A percentile compares a stretch with the other conserved stretches of the same genome.
Conservation (phyloP, 352 stramenopile genomes). For the Heterotrichella gracilis region DNA sequence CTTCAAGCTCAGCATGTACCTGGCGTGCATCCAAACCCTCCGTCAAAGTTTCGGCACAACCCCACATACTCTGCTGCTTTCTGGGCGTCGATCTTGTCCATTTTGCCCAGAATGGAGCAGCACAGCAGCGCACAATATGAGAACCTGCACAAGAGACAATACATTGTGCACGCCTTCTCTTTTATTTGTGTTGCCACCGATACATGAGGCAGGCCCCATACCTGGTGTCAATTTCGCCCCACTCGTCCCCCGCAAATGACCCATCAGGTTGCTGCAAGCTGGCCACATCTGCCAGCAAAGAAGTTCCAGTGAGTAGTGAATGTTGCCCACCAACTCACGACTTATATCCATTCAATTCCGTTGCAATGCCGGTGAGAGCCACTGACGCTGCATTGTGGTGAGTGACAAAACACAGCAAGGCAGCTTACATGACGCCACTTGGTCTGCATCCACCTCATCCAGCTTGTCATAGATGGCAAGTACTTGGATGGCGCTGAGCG, state of each 20-base stretch:
- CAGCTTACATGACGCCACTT: slow-evolving; percentile 15
- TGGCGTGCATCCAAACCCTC: neutral
- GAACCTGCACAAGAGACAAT: too few relatives aligned
- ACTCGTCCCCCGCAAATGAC: slow-evolving; percentile 75
- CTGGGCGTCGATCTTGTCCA: slow-evolving; percentile 45
- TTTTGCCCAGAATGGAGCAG: slow-evolving; percentile 51
- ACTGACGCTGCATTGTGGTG: too few relatives aligned
- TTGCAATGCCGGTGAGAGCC: neutral
- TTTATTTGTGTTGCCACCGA: too few relatives aligned
- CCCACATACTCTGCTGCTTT: slow-evolving; percentile 59
- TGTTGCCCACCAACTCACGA: neutral
- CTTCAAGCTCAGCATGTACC: too few relatives aligned
- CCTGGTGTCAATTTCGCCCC: slow-evolving; percentile 84
- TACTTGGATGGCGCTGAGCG: slow-evolving; percentile 73
- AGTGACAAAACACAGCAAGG: neutral
- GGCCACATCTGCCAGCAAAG: slow-evolving; percentile 32
- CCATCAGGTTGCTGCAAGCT: slow-evolving; percentile 69
- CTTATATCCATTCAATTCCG: neutral
- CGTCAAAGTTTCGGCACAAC: slow-evolving; percentile 76
- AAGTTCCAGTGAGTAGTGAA: neutral
- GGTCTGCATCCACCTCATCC: slow-evolving; percentile 30
- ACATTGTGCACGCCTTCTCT: too few relatives aligned
- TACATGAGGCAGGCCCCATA: too few relatives aligned
- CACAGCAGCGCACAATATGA: slow-evolving; percentile 76
- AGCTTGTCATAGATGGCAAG: slow-evolving; percentile 58